Evolutionary conservation across 352 stramenopile species (phyloP), one percentile per base, ranked within the genome.

Genomic region (Elongisporangium prolatum): DNA sequence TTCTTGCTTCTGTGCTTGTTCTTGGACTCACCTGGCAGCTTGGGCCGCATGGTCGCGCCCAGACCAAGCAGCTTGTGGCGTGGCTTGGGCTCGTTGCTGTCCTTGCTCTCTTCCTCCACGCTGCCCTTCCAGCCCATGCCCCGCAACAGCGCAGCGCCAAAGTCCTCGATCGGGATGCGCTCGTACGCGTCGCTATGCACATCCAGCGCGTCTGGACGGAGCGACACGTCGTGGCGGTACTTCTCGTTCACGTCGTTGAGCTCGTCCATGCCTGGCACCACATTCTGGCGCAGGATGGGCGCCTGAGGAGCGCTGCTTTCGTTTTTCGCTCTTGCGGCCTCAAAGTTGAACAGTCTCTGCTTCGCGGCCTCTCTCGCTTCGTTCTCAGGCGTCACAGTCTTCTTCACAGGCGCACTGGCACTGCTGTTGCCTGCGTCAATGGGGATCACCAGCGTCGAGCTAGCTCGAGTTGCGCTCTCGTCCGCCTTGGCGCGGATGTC

Each of bases 81-180:
- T 2, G 90, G 86, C 68, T 97, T 81, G 10, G 74, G 68, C 4
- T 69, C 71, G 2, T 59, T 66, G 18, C 61, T 62, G 25, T 75
- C 71, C 38, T 86, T 70, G 1, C 68, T 61, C 16, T 86, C 75
- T 17, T 77, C 53, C 20, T 89, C 68, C 20, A 73, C 66, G 6
- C 65, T 65, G 38, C 95, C 96, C 9, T 67, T 96, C 97, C 97
- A 99, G 54, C 97, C 97, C 97, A 99, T 99, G 13, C 97, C 97
- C 16, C 96, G 80, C 9, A 99, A 74, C 68, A 99, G 73, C 20
- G 96, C 97, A 4, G 85, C 88, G 16, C 97, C 97, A 77, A 99
- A 99, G 54, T 98, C 93, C 48, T 91, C 76, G 52, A 99, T 91
- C 0, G 93, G 89, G 28, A 98, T 81, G 7, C 60, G 54, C n/a